Base-by-base conservation (phyloP, 495 filamentous ascomycete genomes). In the Xylaria flabelliformis region DNA sequence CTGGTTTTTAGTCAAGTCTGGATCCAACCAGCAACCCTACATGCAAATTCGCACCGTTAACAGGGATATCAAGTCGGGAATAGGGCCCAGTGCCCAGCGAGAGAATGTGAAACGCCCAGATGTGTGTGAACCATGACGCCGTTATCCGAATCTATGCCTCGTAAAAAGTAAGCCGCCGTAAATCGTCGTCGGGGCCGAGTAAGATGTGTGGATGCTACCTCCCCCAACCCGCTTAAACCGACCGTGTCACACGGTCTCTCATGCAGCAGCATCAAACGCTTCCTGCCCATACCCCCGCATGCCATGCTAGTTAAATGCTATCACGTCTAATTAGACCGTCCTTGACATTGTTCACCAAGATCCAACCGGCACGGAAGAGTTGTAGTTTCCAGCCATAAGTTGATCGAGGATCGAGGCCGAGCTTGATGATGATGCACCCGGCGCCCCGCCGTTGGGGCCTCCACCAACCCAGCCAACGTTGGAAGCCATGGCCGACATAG, bases 391-490 rank as follows among this genome's bases (percentile, higher is more conserved):
- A 70, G 89, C 91, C 59, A 95, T 83, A 17, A 97, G 84, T 78
- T 97, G 92, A 67, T 94, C 91, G 13, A 93, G 87, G 42, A 96
- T 92, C 13, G 91, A 93, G 53, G 79, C 80, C 9, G 82, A 76
- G 4, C 65, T 61, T 41, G 53, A 75, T 26, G 73, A 34, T 4
- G 73, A 34, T 4, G 41, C 56, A n/a, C 71, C 76, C 42, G 72
- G 39, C 3, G 62, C 64, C 21, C 71, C 76, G 15, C 83, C 76
- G 66, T 83, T 79, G 10, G 82, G 79, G n/a, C 82, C 81, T n/a
- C 82, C 75, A 34, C 88, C 91, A 84, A 93, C 91, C 93, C 93
- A 97, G 55, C 91, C 91, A 39, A 97, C 82, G 72, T 89, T 90
- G 26, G 81, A 83, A n/a, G 86, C 86, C 81, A 97, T 88, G 75